Base-by-base conservation (phyloP, 2,329 filamentous ascomycete species). In the Clarireedia homoeocarpa region DNA sequence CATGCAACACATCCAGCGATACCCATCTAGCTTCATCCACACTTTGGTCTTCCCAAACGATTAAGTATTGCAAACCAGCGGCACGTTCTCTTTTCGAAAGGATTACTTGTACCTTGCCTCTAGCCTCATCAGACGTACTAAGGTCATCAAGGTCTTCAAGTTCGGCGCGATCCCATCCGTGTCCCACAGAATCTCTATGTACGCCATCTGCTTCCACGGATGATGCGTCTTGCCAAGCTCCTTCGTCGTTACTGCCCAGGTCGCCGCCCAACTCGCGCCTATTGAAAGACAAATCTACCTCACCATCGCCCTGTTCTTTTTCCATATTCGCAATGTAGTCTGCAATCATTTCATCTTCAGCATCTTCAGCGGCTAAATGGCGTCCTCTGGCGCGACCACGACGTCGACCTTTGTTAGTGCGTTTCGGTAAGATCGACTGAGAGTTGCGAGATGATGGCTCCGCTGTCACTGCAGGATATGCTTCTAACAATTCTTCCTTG, bases 1-100 rank as follows among this genome's bases (percentile, higher is more conserved):
- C 61, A 15, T 67, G 70, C 39, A 75, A 58, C 30, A 63, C 67
- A 36, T 64, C 59, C 3, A 64, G 60, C 6, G 73, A 71, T 34
- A 79, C 67, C 78, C 78, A 81, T 54, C 72, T 72, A 30, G 77
- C 75, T 57, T 79, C 74, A 59, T 78, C 75, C 1, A 67, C 61
- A 10, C 68, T 67, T 10, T 72, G 69, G 36, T 72, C 71, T 58
- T 73, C 65, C 62, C 74, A 76, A 34, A 76, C 72, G n/a, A 80
- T 73, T 30, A 81, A 72, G 62, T 80, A 81, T 57, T 80, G 77
- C 2, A 72, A 46, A 27, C 77, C 77, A 45, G 65, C 70, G 20
- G 69, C 66, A 44, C 75, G 72, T 23, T 70, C 67, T 46, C 78
- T 72, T 58, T 74, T 77, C 6, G 72, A 70, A 3, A 80, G 59